A percentile compares a stretch with the other conserved stretches of the same genome.
Evolutionary conservation across 2,329 filamentous ascomycete species (phyloP).

Genomic region (Onygenales sp.): DNA sequence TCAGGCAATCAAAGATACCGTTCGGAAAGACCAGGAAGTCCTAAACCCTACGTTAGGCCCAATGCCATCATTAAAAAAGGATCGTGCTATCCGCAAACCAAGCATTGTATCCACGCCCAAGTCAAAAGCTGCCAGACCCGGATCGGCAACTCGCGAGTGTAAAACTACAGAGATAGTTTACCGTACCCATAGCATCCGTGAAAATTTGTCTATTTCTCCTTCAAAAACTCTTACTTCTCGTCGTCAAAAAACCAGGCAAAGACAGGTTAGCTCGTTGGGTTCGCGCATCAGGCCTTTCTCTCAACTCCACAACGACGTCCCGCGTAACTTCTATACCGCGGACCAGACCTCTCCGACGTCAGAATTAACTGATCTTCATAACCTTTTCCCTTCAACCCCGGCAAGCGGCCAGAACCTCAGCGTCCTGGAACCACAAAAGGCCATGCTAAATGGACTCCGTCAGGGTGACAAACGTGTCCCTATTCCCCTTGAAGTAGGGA

Average conservation of each 20-base stretch:
- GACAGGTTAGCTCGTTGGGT: background rate
- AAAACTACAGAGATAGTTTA: constrained; percentile 9
- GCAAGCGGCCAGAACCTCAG: constrained; percentile 5
- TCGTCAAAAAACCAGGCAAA: background rate
- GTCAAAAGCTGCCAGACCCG: background rate
- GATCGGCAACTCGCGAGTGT: constrained; percentile 1
- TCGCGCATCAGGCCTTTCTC: constrained; percentile 25
- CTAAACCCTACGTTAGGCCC: too few species aligned
- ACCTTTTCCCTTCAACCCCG: constrained; percentile 18
- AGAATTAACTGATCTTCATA: constrained; percentile 20
- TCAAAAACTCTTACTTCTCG: background rate
- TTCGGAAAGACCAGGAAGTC: too few species aligned
- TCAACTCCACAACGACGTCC: constrained; percentile 16
- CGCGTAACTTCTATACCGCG: constrained; percentile 2
- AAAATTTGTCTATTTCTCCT: constrained; percentile 5
- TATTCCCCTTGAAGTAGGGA: background rate
- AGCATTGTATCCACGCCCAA: constrained; percentile 1
- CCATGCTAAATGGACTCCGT: background rate
- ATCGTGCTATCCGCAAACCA: background rate
- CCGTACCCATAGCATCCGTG: constrained; percentile 7
- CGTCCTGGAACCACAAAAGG: background rate
- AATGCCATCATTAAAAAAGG: too few species aligned
- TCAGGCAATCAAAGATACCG: background rate
- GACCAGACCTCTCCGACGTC: constrained; percentile 12
- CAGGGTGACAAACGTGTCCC: background rate